Evolutionary conservation across 2,329 filamentous ascomycete genomes (phyloP), one percentile per base, ranked within the genome.

Genomic region (Xylariales sp.): DNA sequence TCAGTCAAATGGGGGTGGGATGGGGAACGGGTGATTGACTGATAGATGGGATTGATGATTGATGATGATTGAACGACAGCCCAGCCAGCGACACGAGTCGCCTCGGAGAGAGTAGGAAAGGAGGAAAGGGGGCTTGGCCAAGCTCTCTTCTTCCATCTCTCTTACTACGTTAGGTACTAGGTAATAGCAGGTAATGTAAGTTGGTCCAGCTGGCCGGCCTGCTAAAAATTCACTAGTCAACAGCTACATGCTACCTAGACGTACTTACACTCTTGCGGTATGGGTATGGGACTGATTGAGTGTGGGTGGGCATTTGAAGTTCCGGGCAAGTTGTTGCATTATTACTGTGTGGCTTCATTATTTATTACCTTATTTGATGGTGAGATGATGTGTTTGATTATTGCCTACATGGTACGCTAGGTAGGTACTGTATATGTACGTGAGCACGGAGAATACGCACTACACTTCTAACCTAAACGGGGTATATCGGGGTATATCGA

Each of bases 321-420:
- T 23, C 23, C 23, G 23, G 23, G 63, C 23, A 23, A 55, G 49
- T 56, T 67, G 54, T 50, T 63, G 30, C 43, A 50, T 50, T 56
- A 41, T 41, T 41, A 41, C 39, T 14, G 39, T 41, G 39, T 23
- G 23, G 23, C 23, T 23, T 23, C 2, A 23, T 12, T 41, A 41
- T 12, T 54, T 56, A 63, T 60, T 28, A 53, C 32, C 43, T 50
- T 65, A 56, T 49, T 54, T 32, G 55, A 18, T 43, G 41, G 60
- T 52, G 60, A 64, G 49, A 66, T 63, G 58, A 66, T 69, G 55
- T 54, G 67, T 69, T 68, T 68, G 58, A 67, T 67, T 64, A 49
- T 46, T 10, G n/a, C 5, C 23, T 23, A 1, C 23, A 23, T 23
- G 23, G 23, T 23, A 23, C 23, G 23, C 23, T 23, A 23, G 23